These are phyloP conservation scores for Ogataea philodendri DNA, from an alignment of 805 yeast genomes.

Conservation along the genomic window DNA sequence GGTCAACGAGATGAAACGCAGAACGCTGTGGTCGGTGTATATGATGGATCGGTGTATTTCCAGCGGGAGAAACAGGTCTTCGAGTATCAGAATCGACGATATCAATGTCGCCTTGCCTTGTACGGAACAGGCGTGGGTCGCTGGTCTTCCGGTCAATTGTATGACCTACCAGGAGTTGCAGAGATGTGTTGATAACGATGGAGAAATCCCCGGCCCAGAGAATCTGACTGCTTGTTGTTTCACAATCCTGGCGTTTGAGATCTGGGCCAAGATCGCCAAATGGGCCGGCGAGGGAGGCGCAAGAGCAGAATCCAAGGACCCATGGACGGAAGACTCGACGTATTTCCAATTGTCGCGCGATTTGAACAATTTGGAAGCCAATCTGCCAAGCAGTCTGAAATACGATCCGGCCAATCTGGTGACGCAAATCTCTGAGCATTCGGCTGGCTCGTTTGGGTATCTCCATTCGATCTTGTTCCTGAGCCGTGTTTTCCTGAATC, in stretches of 20 bases:
- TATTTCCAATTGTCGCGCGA: constrained; percentile 29
- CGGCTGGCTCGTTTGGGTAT: constrained; percentile 37
- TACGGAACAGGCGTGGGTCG: constrained; percentile 33
- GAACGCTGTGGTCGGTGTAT: constrained; percentile 41
- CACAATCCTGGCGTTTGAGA: constrained; percentile 35
- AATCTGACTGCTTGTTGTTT: constrained; percentile 31
- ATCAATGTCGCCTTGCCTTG: constrained; percentile 35
- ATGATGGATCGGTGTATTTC: constrained; percentile 43
- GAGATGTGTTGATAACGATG: constrained; percentile 2
- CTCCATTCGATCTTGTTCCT: constrained; percentile 35
- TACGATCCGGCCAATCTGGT: constrained; percentile 28
- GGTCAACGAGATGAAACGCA: constrained; percentile 32
- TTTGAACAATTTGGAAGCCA: constrained; percentile 25
- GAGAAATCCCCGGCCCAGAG: constrained; percentile 13
- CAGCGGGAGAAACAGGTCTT: constrained; percentile 35
- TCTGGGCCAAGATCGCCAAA: constrained; percentile 39
- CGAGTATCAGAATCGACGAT: constrained; percentile 36
- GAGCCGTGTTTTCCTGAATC: constrained; percentile 35
- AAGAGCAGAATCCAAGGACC: constrained; percentile 34
- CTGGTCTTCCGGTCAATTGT: constrained; percentile 26
- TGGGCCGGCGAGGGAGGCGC: constrained; percentile 40
- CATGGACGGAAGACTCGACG: constrained; percentile 31
- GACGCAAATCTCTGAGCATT: constrained; percentile 23
- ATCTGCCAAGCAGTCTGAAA: constrained; percentile 30
- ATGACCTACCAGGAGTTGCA: constrained; percentile 21